Evolutionary conservation across 345 rosid genomes (phyloP), one percentile per base, ranked within the genome.

Genomic region (Arabis hirsuta): DNA sequence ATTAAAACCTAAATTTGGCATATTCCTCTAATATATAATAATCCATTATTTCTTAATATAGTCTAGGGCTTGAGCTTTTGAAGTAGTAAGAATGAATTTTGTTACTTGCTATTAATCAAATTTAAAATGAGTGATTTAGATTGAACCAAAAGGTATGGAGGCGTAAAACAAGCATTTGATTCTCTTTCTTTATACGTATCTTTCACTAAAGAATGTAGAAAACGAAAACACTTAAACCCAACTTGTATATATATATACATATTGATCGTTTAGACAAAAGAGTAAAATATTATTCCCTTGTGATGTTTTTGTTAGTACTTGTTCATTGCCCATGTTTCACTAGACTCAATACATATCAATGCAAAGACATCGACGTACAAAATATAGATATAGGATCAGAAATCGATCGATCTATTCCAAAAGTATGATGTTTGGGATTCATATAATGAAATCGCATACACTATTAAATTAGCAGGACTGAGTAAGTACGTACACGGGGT

Each of bases 131-230:
- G 71, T 50, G 76, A 76, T 57, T 36, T 64, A 63, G 67, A 26
- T 70, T 71, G 66, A 63, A 76, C 73, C 77, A 55, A 66, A 50
- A 67, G 73, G 58, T 39, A 36, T 29, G 69, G 69, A 73, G 73
- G 44, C 44, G 60, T 47, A 48, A 62, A 54, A 36, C 48, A 72
- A 73, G 71, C 54, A 76, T 76, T 69, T 50, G 59, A 48, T 62
- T 62, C 66, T 39, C 16, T 55, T 58, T 62, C 60, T 48, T 41
- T 57, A 57, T 62, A 70, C 81, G 70, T 62, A 39, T 46, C 75
- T 69, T 73, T 56, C 78, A 80, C 41, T 47, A 74, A 67, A 65
- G 50, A 65, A 73, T 71, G 48, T 69, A 76, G 67, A 78, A 63
- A 38, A 59, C 43, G 39, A 43, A 44, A 55, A 34, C 29, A n/a